These are phyloP conservation scores for Debaryomyces robertsiae DNA, from an alignment of 1,139 yeast species.

Conservation along the genomic window DNA sequence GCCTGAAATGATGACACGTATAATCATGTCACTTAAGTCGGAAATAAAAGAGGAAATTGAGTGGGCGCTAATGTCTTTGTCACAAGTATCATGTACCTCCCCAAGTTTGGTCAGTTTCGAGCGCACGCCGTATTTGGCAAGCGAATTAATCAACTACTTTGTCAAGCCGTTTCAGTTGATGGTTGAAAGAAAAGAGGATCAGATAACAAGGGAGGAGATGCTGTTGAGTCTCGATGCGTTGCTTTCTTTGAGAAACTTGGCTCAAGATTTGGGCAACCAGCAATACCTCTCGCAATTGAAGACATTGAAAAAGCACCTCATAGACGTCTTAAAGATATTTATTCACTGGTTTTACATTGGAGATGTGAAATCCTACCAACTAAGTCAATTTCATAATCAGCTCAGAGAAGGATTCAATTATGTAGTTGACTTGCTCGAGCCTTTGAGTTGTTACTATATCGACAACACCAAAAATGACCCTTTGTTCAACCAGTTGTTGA, in stretches of 20 bases:
- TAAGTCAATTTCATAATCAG: constrained; percentile 38
- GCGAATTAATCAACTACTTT: constrained; percentile 51
- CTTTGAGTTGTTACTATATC: constrained; percentile 78
- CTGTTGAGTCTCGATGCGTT: constrained; percentile 60
- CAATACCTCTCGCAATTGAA: constrained; percentile 67
- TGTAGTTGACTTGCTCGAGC: constrained; percentile 78
- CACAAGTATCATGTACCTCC: constrained; percentile 55
- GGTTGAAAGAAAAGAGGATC: constrained; percentile 25
- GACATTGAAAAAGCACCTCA: constrained; percentile 48
- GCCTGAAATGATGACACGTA: constrained; percentile 57
- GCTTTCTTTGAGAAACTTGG: constrained; percentile 73
- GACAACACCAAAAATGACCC: constrained; percentile 70
- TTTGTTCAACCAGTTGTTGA: constrained; percentile 53
- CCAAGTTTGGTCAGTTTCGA: constrained; percentile 54
- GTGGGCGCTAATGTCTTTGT: constrained; percentile 66
- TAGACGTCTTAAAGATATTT: constrained; percentile 53
- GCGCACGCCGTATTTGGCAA: constrained; percentile 49
- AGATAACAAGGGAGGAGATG: constrained; percentile 37
- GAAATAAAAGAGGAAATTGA: constrained; percentile 61
- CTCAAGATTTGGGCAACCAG: constrained; percentile 83
- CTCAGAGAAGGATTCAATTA: constrained; percentile 67
- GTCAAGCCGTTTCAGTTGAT: constrained; percentile 33
- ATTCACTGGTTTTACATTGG: constrained; percentile 39
- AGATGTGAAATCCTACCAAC: constrained; percentile 18
- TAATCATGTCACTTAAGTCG: constrained; percentile 63